Evolutionary conservation across 257 asterid species (phyloP), one percentile per base, ranked within the genome.

Genomic region (Capsicum chinense): DNA sequence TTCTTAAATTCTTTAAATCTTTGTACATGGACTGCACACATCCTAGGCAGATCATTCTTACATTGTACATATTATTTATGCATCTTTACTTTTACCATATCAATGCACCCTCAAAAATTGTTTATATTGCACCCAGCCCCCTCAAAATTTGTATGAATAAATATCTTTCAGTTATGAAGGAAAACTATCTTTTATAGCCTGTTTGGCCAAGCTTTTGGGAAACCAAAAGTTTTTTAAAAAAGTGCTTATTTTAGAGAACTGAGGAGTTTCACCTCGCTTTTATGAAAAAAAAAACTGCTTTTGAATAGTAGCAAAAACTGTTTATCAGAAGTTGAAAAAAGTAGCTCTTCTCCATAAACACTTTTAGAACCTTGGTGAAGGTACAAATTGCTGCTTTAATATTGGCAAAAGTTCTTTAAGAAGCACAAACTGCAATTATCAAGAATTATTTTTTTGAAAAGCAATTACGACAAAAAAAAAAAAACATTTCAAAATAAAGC

Each of bases 71-170:
- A 50, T 52, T 19, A 74, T 33, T 13, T 48, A 67, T 19, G 62
- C 80, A 7, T 19, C 80, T 74, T 74, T 74, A 48, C 80, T 74
- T 66, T 50, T 19, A 74, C 80, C n/a, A 19, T 21, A 19, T 48
- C 33, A 26, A 0, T 26, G 33, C 33, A 26, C 33, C 33, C 33
- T 26, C 33, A 26, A 26, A 26, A 26, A 26, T 26, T 26, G 33
- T 26, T 26, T 33, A 71, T 71, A n/a, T 48, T n/a, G 37, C 39
- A 71, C 56, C 21, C 21, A 21, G 21, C 21, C 21, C 21, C 80
- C 39, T 71, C 80, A 47, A 71, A 21, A 71, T n/a, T 19, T n/a
- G 58, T 47, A 71, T 48, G 58, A 47, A n/a, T 10, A 47, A 48
- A 73, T 48, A 73, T 19, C 37, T 71, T 47, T 48, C 35, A n/a